A percentile compares a stretch with the other conserved stretches of the same genome.
These are phyloP conservation scores for Hymenoscyphus fraxineus DNA, from an alignment of 2,329 filamentous ascomycete genomes.

Conservation along the genomic window DNA sequence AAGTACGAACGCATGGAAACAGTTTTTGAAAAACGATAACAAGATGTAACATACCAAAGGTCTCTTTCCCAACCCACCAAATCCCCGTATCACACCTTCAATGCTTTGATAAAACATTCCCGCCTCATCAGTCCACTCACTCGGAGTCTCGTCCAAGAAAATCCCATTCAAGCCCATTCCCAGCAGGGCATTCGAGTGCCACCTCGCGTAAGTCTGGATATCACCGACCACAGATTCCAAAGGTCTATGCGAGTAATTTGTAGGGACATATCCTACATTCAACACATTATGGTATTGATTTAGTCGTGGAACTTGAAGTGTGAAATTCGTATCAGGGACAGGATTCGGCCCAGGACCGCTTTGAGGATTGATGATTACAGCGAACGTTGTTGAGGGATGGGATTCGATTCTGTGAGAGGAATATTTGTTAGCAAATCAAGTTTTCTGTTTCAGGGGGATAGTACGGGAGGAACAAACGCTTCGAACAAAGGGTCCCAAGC, in stretches of 20 bases:
- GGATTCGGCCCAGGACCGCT: slow-evolving; percentile 33
- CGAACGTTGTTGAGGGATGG: slow-evolving; percentile 27
- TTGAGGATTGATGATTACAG: slow-evolving; percentile 29
- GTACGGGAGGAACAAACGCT: slow-evolving; percentile 12
- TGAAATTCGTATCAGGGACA: slow-evolving; percentile 35
- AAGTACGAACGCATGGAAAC: neutral
- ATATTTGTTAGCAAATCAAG: slow-evolving; percentile 24
- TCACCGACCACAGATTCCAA: slow-evolving; percentile 34
- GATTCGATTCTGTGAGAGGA: slow-evolving; percentile 15
- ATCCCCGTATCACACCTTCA: neutral
- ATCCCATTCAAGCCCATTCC: slow-evolving; percentile 18
- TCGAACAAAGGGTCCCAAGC: slow-evolving; percentile 21
- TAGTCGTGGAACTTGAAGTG: slow-evolving; percentile 33
- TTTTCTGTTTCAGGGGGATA: slow-evolving; percentile 20
- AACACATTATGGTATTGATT: slow-evolving; percentile 38
- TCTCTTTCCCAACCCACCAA: neutral
- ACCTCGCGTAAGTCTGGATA: slow-evolving; percentile 37
- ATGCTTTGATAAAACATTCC: slow-evolving; percentile 3
- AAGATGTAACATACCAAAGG: slow-evolving; percentile 7
- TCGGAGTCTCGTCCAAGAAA: slow-evolving; percentile 20
- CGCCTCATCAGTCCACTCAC: slow-evolving; percentile 5
- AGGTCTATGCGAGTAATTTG: slow-evolving; percentile 32
- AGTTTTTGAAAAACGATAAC: neutral
- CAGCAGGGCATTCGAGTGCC: slow-evolving; percentile 21
- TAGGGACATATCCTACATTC: slow-evolving; percentile 40